Conservation (phyloP, 345 rosid genomes). For the Salix suchowensis region DNA sequence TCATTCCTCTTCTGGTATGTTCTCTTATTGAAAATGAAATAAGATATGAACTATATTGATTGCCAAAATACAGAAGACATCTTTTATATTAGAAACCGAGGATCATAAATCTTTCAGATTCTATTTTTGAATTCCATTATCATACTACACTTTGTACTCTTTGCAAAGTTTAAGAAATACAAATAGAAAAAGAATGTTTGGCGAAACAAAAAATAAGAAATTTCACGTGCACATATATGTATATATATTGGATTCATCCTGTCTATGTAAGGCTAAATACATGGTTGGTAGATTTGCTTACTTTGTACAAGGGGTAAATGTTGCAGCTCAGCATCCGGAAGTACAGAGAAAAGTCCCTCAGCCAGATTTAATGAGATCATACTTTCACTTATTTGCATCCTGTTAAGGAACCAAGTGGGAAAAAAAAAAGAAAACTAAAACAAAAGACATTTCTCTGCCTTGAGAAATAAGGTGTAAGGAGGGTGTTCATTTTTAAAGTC, state of each 20-base stretch:
- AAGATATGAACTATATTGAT: neutral
- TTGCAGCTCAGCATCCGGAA: too few relatives aligned
- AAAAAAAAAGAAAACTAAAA: neutral
- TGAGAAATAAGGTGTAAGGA: neutral
- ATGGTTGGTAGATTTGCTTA: neutral
- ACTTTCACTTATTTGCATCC: too few relatives aligned
- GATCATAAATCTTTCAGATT: neutral
- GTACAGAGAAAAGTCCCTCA: too few relatives aligned
- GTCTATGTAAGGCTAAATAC: neutral
- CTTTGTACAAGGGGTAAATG: neutral
- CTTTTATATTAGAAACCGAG: neutral
- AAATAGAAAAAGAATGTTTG: neutral
- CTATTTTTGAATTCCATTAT: neutral
- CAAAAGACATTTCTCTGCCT: neutral
- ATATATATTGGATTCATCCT: neutral
- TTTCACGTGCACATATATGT: neutral
- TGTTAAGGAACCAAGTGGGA: too few relatives aligned
- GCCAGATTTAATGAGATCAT: too few relatives aligned
- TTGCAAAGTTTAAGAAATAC: neutral
- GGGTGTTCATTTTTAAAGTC: neutral
- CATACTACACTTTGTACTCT: neutral
- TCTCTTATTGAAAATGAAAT: neutral
- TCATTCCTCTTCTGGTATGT: constrained; percentile 89
- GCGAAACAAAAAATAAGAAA: neutral
- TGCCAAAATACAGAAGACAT: neutral